Conservation (phyloP, 495 filamentous ascomycete genomes). For the Neurospora sp. region DNA sequence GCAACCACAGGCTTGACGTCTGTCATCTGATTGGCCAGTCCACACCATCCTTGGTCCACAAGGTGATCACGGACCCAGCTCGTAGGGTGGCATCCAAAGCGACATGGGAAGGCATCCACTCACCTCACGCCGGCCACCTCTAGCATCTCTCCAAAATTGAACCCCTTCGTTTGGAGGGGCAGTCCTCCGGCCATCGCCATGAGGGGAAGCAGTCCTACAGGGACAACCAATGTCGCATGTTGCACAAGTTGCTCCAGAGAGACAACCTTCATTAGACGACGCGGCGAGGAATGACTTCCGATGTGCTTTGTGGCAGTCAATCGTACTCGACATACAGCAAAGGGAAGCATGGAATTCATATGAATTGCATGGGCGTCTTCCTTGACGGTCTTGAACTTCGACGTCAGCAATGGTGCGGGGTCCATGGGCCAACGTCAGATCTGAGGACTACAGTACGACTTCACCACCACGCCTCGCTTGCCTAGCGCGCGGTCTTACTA, state of each 20-base stretch:
- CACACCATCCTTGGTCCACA: neutral
- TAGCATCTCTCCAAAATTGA: neutral
- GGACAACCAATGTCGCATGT: neutral
- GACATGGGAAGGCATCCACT: neutral
- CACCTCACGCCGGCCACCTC: neutral
- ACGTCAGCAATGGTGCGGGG: neutral
- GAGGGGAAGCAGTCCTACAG: neutral
- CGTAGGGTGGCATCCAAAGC: conserved; percentile 6
- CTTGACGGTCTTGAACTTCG: neutral
- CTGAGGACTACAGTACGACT: neutral
- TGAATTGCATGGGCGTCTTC: neutral
- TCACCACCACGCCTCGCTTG: neutral
- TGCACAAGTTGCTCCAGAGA: neutral
- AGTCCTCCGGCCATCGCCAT: neutral
- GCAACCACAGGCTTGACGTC: neutral
- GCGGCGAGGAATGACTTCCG: neutral
- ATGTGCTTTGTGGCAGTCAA: neutral
- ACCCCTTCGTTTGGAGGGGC: neutral
- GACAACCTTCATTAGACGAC: neutral
- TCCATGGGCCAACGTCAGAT: neutral
- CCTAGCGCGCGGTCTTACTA: neutral
- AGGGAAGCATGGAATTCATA: neutral
- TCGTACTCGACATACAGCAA: neutral
- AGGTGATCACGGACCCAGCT: conserved; percentile 14
- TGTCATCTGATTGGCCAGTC: conserved; percentile 4